Evolutionary conservation across 495 filamentous ascomycete species (phyloP), one percentile per base, ranked within the genome.

Genomic region (Trichoderma reesei): DNA sequence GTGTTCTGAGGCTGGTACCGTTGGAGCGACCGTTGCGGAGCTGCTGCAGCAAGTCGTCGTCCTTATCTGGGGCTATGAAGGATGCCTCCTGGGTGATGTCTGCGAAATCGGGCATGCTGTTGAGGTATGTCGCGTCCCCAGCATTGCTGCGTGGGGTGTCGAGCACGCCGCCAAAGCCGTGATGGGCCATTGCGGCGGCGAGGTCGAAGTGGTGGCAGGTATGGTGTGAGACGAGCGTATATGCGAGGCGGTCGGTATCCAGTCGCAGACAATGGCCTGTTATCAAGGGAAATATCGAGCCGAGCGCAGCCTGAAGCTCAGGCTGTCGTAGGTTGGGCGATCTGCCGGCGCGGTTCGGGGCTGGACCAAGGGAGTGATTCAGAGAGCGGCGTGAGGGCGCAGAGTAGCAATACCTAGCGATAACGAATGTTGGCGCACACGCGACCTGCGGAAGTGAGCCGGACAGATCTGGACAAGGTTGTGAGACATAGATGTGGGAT

Each of bases 41-140:
- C 63, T 85, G 85, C 68, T 86, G 83, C 20, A 90, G 73, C 63
- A 91, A 74, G 69, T 92, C 84, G 68, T 83, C 86, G 68, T 89
- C 87, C 72, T 92, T 92, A 9, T 85, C 85, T 5, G 94, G 94
- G 2, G 91, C 93, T 59, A 87, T 83, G 65, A 97, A 95, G 4
- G 92, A 94, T 44, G 89, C 82, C 70, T 91, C 90, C 41, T 88
- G 85, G 41, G 90, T 92, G 44, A 89, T 83, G 70, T 92, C 88
- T 41, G 39, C 39, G 64, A 93, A 83, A 64, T 91, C 86, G 65
- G 84, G 83, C 46, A 83, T 74, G 67, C 84, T 84, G 62, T 83
- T 87, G 64, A 93, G 78, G 73, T 85, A 90, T 67, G 90, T 93
- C 76, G 83, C 84, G 82, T 95, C 88, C 67, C 88, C 89, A 48